Evolutionary conservation across 768 basidiomycete genomes (phyloP).

Genomic region (Brasilioporus rufonigricans): DNA sequence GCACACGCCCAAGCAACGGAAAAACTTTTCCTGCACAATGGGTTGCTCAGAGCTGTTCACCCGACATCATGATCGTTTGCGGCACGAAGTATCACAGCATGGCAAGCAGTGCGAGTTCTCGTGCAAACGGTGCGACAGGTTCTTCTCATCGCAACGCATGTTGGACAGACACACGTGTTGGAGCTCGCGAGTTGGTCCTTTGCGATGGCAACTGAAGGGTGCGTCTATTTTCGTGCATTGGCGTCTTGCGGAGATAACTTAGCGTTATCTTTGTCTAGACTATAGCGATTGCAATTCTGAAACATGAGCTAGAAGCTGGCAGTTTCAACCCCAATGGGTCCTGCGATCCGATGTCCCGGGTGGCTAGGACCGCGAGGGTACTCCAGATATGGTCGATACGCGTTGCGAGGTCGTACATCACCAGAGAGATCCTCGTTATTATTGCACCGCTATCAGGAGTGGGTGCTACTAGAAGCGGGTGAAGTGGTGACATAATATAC

Average conservation of each 20-base stretch:
- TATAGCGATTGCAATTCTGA: neutral
- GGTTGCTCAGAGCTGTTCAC: neutral
- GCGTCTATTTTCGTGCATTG: neutral
- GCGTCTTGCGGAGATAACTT: neutral
- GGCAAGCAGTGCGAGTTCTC: neutral
- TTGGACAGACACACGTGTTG: neutral
- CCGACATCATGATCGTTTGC: neutral
- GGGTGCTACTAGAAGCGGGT: neutral
- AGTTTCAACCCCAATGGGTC: neutral
- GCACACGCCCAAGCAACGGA: neutral
- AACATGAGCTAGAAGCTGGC: neutral
- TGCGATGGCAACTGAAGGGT: neutral
- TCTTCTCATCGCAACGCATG: neutral
- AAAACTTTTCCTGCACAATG: neutral
- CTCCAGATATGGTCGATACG: neutral
- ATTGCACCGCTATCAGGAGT: neutral
- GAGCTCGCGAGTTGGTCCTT: neutral
- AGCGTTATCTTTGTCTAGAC: neutral
- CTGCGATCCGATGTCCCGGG: neutral
- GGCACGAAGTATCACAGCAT: neutral
- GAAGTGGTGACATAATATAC: neutral
- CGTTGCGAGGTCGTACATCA: neutral
- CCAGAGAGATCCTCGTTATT: neutral
- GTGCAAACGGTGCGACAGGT: neutral
- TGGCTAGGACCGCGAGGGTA: neutral